phyloP scores from a whole-genome alignment of 352 stramenopile species.

The Phytopythium montanum region DNA sequence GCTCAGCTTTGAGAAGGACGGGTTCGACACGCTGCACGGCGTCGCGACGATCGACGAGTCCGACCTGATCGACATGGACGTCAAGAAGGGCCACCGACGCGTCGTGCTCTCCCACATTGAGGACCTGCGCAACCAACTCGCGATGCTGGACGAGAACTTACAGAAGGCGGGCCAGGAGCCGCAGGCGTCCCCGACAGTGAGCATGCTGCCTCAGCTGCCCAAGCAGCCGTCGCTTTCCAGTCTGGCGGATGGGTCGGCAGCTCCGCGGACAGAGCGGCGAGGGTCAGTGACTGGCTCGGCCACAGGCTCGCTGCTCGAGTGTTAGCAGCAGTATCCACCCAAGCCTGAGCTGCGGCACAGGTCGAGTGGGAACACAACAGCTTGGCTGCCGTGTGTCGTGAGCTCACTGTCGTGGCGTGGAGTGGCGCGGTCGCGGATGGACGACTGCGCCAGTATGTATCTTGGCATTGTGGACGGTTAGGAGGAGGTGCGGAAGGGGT shows the following conservation, averaged over 20 bases:
- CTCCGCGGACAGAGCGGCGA: constrained; percentile 41
- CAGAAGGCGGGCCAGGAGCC: constrained; percentile 54
- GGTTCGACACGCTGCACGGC: constrained; percentile 81
- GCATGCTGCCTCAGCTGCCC: constrained; percentile 57
- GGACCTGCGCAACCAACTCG: constrained; percentile 71
- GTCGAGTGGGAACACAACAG: not conserved
- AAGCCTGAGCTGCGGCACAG: not conserved
- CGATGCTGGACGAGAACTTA: constrained; percentile 54
- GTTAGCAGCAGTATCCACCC: not conserved
- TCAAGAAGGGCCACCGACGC: constrained; percentile 86
- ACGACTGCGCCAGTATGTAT: constrained; percentile 15
- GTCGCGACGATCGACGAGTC: constrained; percentile 86
- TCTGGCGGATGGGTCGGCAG: constrained; percentile 17
- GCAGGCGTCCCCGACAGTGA: constrained; percentile 70
- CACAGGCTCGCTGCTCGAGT: constrained; percentile 2
- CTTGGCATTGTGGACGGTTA: constrained; percentile 6
- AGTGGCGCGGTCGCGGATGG: not conserved
- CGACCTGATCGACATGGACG: constrained; percentile 84
- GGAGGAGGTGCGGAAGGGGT: not conserved
- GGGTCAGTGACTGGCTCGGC: constrained; percentile 31
- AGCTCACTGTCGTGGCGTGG: not conserved
- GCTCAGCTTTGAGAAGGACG: constrained; percentile 85
- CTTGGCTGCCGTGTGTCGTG: not conserved
- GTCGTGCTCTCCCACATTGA: constrained; percentile 86
- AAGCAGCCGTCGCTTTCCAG: constrained; percentile 49